Evolutionary conservation across 768 basidiomycete species (phyloP), one percentile per base, ranked within the genome.

Genomic region (Favolaschia claudopus): DNA sequence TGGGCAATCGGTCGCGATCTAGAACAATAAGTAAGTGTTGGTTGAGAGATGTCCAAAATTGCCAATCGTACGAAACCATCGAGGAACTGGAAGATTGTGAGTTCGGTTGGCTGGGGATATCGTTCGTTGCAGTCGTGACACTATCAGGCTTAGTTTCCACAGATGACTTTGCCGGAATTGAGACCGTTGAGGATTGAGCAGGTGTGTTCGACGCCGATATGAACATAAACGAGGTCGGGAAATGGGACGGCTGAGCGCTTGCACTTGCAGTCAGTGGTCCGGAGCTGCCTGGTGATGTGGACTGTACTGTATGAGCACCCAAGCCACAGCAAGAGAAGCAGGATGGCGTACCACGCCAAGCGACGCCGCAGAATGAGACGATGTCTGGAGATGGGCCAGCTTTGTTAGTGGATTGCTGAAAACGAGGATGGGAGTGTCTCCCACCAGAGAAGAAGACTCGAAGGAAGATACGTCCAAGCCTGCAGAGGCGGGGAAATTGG

Each of bases 381-480:
- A 33, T 14, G 29, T 15, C 59, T 60, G 53, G 6, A 47, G 38
- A 20, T 33, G 29, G 20, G 29, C 6, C 19, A n/a, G 25, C 17
- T 39, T 22, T 28, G 27, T 60, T 24, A 54, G 51, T 53, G 7
- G 36, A 27, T 14, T 2, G 38, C 20, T 19, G 19, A 29, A 31
- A 44, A 39, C 9, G 25, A 43, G 28, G 39, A 49, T 25, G 44
- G 25, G 9, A 25, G 22, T 22, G 9, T 7, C 13, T 25, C 60
- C 22, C 17, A 61, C 60, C 54, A 38, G 40, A 24, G 39, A 12
- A 3, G 49, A 50, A 29, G 40, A 38, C 19, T 25, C 22, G n/a
- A 22, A 38, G 43, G 54, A 49, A 36, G 59, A 33, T 28, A 61
- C 25, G 48, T 38, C 60, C 42, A 44, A 38, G 34, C 33, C 51